Conservation (phyloP, 768 basidiomycete genomes). For the Dendrothele bispora region DNA sequence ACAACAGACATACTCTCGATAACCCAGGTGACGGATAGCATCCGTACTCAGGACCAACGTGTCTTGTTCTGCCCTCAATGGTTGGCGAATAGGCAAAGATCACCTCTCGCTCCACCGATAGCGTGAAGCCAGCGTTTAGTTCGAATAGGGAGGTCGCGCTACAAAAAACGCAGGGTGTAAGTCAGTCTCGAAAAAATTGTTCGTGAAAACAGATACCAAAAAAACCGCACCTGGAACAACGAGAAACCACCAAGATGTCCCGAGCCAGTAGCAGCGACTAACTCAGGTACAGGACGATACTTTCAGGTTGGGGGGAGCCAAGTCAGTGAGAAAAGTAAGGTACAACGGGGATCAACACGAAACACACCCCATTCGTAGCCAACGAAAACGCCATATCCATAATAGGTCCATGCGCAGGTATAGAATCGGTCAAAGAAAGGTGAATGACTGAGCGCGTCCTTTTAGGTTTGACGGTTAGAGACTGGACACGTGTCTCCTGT, state of each 20-base stretch:
- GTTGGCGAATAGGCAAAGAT: constrained; percentile 75
- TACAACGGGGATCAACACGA: constrained; percentile 1
- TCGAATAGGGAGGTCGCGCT: constrained; percentile 74
- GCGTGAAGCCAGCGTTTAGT: constrained; percentile 77
- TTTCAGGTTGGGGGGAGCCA: constrained; percentile 22
- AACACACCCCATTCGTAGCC: constrained; percentile 66
- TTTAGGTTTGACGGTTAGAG: constrained; percentile 34
- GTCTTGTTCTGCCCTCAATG: constrained; percentile 58
- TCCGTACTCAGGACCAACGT: constrained; percentile 85
- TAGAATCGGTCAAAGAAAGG: too few relatives aligned
- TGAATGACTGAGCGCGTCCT: constrained; percentile 65
- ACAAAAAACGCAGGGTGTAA: constrained; percentile 1
- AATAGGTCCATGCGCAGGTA: constrained; percentile 76
- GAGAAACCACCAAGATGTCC: constrained; percentile 81
- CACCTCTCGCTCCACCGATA: constrained; percentile 83
- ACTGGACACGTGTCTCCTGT: not conserved
- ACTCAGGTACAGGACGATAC: constrained; percentile 76
- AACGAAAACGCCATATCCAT: constrained; percentile 76
- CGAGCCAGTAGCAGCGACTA: constrained; percentile 85
- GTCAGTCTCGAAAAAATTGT: too few relatives aligned
- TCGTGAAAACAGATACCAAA: too few relatives aligned
- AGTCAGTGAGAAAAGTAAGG: not conserved
- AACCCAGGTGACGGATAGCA: constrained; percentile 76
- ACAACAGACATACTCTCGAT: constrained; percentile 69
- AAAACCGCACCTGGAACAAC: constrained; percentile 66